A percentile compares a stretch with the other conserved stretches of the same genome.
These are phyloP conservation scores for Excoecaria agallocha DNA, from an alignment of 345 rosid genomes.

Conservation along the genomic window DNA sequence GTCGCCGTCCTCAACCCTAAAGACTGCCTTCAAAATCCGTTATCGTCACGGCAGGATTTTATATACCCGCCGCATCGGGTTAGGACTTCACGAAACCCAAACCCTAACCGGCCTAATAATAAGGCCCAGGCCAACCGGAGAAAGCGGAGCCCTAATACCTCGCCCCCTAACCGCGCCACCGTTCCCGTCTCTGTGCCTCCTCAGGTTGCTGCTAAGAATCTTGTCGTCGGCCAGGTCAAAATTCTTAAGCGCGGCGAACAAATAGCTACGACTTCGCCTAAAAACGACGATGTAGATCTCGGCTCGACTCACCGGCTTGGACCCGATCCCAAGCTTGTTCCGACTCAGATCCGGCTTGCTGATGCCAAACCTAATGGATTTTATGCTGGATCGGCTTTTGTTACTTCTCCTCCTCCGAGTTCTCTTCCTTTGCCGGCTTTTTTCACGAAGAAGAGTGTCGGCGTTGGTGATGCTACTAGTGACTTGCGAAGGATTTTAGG, in stretches of 20 bases:
- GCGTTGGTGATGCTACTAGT: constrained; percentile 45
- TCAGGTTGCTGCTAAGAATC: constrained; percentile 11
- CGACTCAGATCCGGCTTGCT: constrained; percentile 29
- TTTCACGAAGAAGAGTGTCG: constrained; percentile 38
- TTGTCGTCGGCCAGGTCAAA: constrained; percentile 49
- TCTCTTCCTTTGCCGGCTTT: constrained; percentile 82
- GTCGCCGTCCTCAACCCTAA: constrained; percentile 61
- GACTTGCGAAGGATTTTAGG: constrained; percentile 53
- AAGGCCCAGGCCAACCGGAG: constrained; percentile 41
- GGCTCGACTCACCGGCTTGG: constrained; percentile 34
- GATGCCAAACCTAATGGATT: constrained; percentile 32
- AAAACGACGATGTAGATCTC: constrained; percentile 28
- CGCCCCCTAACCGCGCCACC: constrained; percentile 22
- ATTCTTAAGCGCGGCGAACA: constrained; percentile 75
- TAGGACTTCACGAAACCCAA: constrained; percentile 31
- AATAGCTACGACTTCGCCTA: not conserved
- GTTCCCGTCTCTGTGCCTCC: not conserved
- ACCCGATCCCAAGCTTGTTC: constrained; percentile 33
- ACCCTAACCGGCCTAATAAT: constrained; percentile 25
- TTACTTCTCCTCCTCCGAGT: constrained; percentile 88
- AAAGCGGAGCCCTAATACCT: constrained; percentile 39
- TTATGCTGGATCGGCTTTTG: constrained; percentile 73
- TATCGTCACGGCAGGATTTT: constrained; percentile 26
- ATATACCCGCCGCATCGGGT: constrained; percentile 24
- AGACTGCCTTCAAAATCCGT: constrained; percentile 36